Evolutionary conservation across 176 grass and related monocot genomes (phyloP).

Genomic region (Juncus effusus): DNA sequence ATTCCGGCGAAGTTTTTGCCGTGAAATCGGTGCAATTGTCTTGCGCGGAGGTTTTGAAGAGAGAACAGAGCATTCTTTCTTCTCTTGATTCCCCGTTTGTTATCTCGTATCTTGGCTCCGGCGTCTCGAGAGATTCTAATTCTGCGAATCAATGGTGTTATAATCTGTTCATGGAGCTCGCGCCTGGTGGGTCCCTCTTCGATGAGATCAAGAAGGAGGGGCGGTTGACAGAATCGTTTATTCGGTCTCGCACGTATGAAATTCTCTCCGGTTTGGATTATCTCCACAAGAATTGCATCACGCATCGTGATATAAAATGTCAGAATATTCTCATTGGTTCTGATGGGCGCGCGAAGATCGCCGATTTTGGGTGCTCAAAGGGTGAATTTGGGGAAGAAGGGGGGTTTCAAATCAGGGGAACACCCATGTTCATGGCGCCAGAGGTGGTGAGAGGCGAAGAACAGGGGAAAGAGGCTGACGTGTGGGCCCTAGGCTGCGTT

Average conservation of each 20-base stretch:
- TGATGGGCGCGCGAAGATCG: conserved; percentile 56
- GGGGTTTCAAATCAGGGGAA: conserved; percentile 21
- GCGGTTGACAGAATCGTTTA: conserved; percentile 31
- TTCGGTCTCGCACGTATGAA: conserved; percentile 35
- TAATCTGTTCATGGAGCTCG: conserved; percentile 82
- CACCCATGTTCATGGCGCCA: conserved; percentile 9
- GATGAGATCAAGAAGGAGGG: conserved; percentile 39
- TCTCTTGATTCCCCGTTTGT: conserved; percentile 60
- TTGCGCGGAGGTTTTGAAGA: not conserved
- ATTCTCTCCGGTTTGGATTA: conserved; percentile 56
- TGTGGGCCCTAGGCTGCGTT: conserved; percentile 42
- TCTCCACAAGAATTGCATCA: conserved; percentile 47
- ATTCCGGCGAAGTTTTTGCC: conserved; percentile 50
- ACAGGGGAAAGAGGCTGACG: conserved; percentile 25
- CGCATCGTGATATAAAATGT: conserved; percentile 72
- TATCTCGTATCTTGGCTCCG: conserved; percentile 54
- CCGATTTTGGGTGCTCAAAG: conserved; percentile 68
- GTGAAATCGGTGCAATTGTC: conserved; percentile 49
- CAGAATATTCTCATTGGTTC: conserved; percentile 63
- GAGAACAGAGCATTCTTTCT: conserved; percentile 32
- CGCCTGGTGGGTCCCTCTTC: conserved; percentile 61
- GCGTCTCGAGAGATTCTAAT: conserved; percentile 8
- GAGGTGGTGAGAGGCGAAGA: conserved; percentile 46
- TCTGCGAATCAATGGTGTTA: conserved; percentile 21
- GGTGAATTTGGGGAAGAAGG: not conserved